These are phyloP conservation scores for Cochlearia excelsa DNA, from an alignment of 345 rosid genomes.

Conservation along the genomic window DNA sequence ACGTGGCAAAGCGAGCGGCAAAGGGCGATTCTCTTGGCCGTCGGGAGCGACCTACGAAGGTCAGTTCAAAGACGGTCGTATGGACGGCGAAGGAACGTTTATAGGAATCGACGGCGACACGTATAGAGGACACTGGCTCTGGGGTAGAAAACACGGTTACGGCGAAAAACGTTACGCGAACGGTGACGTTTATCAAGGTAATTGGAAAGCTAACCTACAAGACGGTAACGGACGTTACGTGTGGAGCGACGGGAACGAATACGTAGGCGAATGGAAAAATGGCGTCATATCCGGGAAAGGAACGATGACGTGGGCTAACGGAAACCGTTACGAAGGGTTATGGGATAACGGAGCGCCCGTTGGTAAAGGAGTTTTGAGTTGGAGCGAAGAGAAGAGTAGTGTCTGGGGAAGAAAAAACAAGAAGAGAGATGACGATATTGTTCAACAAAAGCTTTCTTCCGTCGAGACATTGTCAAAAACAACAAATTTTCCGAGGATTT, in stretches of 20 bases:
- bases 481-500: constrained; percentile 56
- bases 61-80: constrained; percentile 54
- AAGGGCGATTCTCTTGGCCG: constrained; percentile 72
- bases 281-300: constrained; percentile 60
- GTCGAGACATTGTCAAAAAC: constrained; percentile 43
- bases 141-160: constrained; percentile 57
- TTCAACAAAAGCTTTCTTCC: constrained; percentile 63
- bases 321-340: constrained; percentile 54
- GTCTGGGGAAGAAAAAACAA: constrained; percentile 36
- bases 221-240: constrained; percentile 62
- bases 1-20: constrained; percentile 53
- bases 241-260: constrained; percentile 65
- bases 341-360: constrained; percentile 71
- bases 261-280: constrained; percentile 57
- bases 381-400: constrained; percentile 39
- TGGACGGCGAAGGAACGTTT: constrained; percentile 64
- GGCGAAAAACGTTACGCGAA: constrained; percentile 58
- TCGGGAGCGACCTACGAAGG: constrained; percentile 76
- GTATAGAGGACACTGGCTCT: constrained; percentile 54
- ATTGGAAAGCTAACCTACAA: constrained; percentile 55
- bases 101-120: constrained; percentile 61
- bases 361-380: constrained; percentile 57
- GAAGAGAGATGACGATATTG: constrained; percentile 32
- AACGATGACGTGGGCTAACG: constrained; percentile 50
- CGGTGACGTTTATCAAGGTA: constrained; percentile 58